Percentiles rank a stretch among this genome's conserved stretches.
phyloP scores from a whole-genome alignment of 1,284 basidiomycete genomes.

The Entoloma clypeatum region DNA sequence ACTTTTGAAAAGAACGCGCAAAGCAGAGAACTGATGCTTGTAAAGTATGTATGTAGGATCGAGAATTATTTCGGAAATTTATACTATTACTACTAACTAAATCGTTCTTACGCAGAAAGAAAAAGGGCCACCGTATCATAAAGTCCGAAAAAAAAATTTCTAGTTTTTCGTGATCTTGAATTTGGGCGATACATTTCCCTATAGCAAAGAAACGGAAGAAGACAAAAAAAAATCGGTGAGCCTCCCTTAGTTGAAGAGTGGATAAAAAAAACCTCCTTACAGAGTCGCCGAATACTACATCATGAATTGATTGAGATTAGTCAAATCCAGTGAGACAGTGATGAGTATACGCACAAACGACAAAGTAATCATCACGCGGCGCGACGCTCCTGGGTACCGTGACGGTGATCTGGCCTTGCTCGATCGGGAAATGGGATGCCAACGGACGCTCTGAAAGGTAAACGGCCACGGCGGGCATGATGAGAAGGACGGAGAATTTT shows the following conservation, averaged over 20 bases:
- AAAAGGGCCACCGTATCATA: constrained; percentile 19
- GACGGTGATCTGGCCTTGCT: constrained; percentile 19
- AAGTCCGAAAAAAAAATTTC: constrained; percentile 13
- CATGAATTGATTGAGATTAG: not conserved
- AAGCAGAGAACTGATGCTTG: too few species aligned
- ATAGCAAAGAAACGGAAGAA: not conserved
- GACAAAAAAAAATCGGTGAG: not conserved
- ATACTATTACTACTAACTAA: too few species aligned
- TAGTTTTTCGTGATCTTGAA: constrained; percentile 19
- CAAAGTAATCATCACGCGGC: constrained; percentile 23
- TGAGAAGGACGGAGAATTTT: not conserved
- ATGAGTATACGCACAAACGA: constrained; percentile 26
- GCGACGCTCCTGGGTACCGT: constrained; percentile 18
- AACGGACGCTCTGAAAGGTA: constrained; percentile 22
- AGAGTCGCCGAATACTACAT: constrained; percentile 25
- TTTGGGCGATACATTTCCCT: constrained; percentile 28
- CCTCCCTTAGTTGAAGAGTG: not conserved
- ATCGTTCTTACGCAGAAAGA: not conserved
- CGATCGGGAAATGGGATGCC: constrained; percentile 23
- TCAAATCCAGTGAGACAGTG: not conserved
- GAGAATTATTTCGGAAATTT: too few species aligned
- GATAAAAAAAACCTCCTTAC: constrained; percentile 8
- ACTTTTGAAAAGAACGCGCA: too few species aligned
- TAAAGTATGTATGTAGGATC: too few species aligned
- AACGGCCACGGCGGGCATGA: not conserved